A percentile compares a stretch with the other conserved stretches of the same genome.
phyloP scores from a whole-genome alignment of 768 basidiomycete species.

The Phylloporus sp. region DNA sequence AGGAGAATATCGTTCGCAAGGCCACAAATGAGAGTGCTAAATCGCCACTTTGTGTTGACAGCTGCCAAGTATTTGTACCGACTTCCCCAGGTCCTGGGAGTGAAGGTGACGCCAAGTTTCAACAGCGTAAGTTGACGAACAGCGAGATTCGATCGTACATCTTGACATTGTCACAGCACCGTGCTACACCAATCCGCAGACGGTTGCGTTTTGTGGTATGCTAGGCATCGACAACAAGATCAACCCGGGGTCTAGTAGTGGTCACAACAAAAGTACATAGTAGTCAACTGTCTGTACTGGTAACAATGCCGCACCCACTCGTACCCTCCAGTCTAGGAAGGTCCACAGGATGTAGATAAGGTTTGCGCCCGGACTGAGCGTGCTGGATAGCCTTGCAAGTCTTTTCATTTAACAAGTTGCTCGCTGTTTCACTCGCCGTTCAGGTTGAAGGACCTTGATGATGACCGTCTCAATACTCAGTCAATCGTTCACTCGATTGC shows the following conservation, averaged over 20 bases:
- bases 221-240: conserved; percentile 74
- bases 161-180: conserved; percentile 43
- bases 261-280: no score
- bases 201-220: conserved; percentile 77
- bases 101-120: conserved; percentile 37
- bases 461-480: neutral
- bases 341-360: no score
- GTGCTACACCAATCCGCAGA: conserved; percentile 86
- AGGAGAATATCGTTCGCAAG: conserved; percentile 42
- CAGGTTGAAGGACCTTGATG: no score
- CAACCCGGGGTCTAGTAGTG: conserved; percentile 32
- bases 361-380: no score
- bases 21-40: neutral
- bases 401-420: neutral
- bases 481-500: neutral
- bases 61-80: conserved; percentile 60
- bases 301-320: no score
- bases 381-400: no score
- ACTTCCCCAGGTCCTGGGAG: conserved; percentile 56
- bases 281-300: no score
- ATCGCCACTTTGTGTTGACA: conserved; percentile 35
- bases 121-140: conserved; percentile 32
- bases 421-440: no score
- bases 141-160: neutral
- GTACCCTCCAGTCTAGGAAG: no score